Evolutionary conservation across 75 land plant genomes (phyloP), one percentile per base, ranked within the genome.

Genomic region (Pinus tabuliformis): DNA sequence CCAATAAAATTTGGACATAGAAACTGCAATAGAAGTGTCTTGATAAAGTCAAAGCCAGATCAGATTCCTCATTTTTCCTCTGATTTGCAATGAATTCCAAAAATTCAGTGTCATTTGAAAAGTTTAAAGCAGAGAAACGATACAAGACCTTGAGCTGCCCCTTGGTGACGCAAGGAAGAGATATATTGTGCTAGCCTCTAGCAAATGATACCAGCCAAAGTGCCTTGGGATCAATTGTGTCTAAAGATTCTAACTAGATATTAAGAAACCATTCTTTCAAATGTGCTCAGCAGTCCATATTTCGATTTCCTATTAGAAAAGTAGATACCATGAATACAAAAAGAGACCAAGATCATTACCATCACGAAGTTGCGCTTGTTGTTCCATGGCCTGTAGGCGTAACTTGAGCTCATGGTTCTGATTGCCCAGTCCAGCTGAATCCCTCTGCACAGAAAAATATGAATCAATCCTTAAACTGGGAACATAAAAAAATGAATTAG

Each of bases 351-450:
- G 18, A 1, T 52, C 18, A 13, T 57, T 88, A 92, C 95, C 95
- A 83, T 92, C 91, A 59, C 95, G 83, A 15, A 92, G 87, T 75
- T 84, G 95, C 17, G 92, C 93, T 60, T 92, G 95, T 76, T 90
- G 93, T 66, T 90, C 91, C 95, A 92, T 90, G 62, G 95, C 83
- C 66, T 88, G 88, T 54, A 92, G 84, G 13, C 95, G 86, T 20
- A 92, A 80, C 80, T 86, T 92, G 81, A 92, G 72, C 79, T 92
- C 93, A 78, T 86, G 88, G 79, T 92, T 92, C 71, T 88, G 86
- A 59, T 64, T 84, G 4, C 84, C 84, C n/a, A 92, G 85, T 52
- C 93, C 95, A 60, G 83, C 86, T 1, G 95, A 85, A 71, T 92
- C 95, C 60, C 93, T 83, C 95, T 92, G 85, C 49, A 83, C 54